These are phyloP conservation scores for Polyporus tsugae DNA, from an alignment of 1,284 basidiomycete genomes.

Conservation along the genomic window DNA sequence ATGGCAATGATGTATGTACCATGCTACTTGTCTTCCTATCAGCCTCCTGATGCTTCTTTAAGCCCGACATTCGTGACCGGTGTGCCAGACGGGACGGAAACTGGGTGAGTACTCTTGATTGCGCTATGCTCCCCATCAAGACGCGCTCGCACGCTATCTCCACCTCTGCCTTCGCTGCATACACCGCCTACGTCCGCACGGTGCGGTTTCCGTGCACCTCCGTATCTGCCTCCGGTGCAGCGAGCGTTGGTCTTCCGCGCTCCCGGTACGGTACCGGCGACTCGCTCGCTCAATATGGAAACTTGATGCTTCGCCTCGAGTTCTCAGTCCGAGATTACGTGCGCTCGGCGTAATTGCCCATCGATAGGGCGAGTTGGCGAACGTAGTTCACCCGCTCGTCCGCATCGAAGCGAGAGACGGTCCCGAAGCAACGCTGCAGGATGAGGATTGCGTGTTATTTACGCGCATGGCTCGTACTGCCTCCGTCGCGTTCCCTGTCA, in stretches of 20 bases:
- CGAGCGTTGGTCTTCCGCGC: conserved; percentile 24
- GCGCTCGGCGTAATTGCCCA: conserved; percentile 25
- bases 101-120: conserved; percentile 68
- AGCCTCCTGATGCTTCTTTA: conserved; percentile 39
- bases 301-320: conserved; percentile 18
- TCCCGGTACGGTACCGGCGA: conserved; percentile 33
- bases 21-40: background rate
- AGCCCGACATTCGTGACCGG: conserved; percentile 89
- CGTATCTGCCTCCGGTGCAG: background rate
- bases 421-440: background rate
- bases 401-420: conserved; percentile 2
- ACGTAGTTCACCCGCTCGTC: conserved; percentile 21
- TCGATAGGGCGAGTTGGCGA: conserved; percentile 27
- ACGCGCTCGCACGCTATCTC: conserved; percentile 7
- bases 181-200: background rate
- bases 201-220: background rate
- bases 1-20: conserved; percentile 89
- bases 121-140: background rate
- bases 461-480: conserved; percentile 1
- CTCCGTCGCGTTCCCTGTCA: conserved; percentile 17
- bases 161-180: background rate
- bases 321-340: conserved; percentile 27
- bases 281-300: conserved; percentile 32
- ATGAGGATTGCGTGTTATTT: background rate
- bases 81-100: conserved; percentile 91